phyloP scores from a whole-genome alignment of 2,329 filamentous ascomycete genomes.

The Penicillium fuscoglaucum region DNA sequence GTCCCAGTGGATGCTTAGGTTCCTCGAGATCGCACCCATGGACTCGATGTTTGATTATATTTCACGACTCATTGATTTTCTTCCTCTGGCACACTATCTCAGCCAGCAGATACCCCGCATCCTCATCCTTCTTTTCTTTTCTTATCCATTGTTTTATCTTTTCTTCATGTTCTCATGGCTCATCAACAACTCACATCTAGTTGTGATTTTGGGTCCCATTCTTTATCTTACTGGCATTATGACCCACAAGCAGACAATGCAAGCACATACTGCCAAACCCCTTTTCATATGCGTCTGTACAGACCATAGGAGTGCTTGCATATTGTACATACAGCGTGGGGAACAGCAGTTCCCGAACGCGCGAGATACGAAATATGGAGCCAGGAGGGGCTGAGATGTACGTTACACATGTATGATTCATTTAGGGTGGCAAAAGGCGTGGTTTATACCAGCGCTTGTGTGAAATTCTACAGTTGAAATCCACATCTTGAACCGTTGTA shows the following conservation, averaged over 20 bases:
- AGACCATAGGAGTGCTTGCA: neutral
- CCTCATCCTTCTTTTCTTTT: constrained; percentile 6
- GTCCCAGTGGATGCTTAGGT: constrained; percentile 37
- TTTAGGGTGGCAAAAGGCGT: neutral
- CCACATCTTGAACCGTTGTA: constrained; percentile 11
- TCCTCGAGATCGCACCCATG: neutral
- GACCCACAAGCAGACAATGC: neutral
- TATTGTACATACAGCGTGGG: constrained; percentile 3
- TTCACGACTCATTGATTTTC: constrained; percentile 19
- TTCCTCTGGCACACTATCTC: constrained; percentile 23
- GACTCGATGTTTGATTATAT: constrained; percentile 5
- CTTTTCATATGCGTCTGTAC: neutral
- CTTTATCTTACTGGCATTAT: neutral
- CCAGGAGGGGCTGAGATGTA: neutral
- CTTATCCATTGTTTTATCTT: neutral
- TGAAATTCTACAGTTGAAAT: constrained; percentile 11
- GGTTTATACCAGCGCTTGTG: neutral
- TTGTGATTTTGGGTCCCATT: neutral
- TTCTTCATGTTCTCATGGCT: neutral
- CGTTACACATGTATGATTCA: constrained; percentile 5
- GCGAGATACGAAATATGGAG: neutral
- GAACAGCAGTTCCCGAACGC: neutral
- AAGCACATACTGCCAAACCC: neutral
- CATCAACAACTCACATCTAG: neutral
- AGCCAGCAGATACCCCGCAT: constrained; percentile 39